phyloP scores from a whole-genome alignment of 2,329 filamentous ascomycete species.

The Claviceps monticola region DNA sequence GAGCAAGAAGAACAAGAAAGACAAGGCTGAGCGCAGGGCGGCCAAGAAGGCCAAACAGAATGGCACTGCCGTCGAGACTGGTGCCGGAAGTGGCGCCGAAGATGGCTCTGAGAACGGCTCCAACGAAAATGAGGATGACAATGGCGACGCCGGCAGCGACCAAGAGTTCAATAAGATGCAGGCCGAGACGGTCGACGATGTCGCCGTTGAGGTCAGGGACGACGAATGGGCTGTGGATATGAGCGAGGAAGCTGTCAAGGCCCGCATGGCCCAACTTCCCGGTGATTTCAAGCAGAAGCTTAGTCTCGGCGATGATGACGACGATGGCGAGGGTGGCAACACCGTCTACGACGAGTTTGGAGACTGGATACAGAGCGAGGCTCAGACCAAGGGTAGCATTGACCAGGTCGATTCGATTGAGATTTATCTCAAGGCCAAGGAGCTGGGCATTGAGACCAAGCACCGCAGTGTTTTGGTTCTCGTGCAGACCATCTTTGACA shows the following conservation, averaged over 20 bases:
- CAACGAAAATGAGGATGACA: slow-evolving; percentile 32
- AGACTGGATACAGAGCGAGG: slow-evolving; percentile 74
- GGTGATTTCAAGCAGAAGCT: slow-evolving; percentile 88
- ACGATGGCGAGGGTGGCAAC: slow-evolving; percentile 62
- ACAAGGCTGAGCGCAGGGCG: slow-evolving; percentile 86
- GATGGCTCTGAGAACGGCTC: slow-evolving; percentile 36
- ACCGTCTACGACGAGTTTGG: slow-evolving; percentile 82
- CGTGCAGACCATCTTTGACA: slow-evolving; percentile 84
- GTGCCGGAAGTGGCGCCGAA: slow-evolving; percentile 46
- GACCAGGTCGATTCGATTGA: slow-evolving; percentile 75
- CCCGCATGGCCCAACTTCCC: slow-evolving; percentile 85
- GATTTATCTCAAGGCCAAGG: slow-evolving; percentile 93
- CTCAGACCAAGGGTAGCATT: slow-evolving; percentile 57
- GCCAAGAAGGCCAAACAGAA: slow-evolving; percentile 79
- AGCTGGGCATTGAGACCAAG: slow-evolving; percentile 87
- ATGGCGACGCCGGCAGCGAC: slow-evolving; percentile 64
- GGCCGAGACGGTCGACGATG: slow-evolving; percentile 33
- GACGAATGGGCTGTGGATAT: slow-evolving; percentile 95
- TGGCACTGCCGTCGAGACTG: slow-evolving; percentile 43
- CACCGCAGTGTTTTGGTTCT: slow-evolving; percentile 87
- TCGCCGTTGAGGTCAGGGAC: slow-evolving; percentile 56
- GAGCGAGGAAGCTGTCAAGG: slow-evolving; percentile 87
- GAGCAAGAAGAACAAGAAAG: slow-evolving; percentile 80
- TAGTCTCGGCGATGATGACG: slow-evolving; percentile 69
- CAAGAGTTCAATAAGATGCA: slow-evolving; percentile 84